Evolutionary conservation across 257 asterid species (phyloP).

Genomic region (Solanum paucissectum): DNA sequence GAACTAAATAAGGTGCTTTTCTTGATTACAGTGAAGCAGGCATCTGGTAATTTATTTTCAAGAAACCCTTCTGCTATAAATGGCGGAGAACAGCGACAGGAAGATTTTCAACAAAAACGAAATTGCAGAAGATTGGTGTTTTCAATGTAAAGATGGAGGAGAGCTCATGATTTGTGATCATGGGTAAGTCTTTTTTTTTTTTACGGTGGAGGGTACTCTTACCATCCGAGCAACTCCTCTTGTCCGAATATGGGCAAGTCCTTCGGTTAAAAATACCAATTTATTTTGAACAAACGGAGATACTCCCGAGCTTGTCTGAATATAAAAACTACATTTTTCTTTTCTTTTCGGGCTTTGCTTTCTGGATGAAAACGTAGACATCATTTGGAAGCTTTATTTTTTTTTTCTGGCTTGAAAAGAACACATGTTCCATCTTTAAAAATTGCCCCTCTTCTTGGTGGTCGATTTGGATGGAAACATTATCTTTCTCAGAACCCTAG

Average conservation of each 20-base stretch:
- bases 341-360: neutral
- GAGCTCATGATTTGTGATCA: conserved; percentile 50
- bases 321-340: neutral
- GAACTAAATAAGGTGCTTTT: neutral
- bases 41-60: neutral
- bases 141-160: conserved; percentile 77
- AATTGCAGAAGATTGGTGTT: conserved; percentile 65
- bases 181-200: conserved; percentile 17
- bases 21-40: neutral
- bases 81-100: conserved; percentile 21
- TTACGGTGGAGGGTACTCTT: neutral
- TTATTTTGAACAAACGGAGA: neutral
- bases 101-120: conserved; percentile 28
- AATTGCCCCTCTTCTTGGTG: neutral
- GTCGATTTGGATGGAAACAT: neutral
- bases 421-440: neutral
- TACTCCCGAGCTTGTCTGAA: neutral
- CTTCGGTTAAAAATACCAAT: neutral
- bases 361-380: neutral
- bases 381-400: neutral
- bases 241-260: neutral
- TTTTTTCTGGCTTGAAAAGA: neutral
- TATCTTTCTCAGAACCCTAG: neutral
- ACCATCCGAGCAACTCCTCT: neutral
- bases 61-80: neutral